Percentiles rank a stretch among this genome's conserved stretches.
These are phyloP conservation scores for Solanum chacoense DNA, from an alignment of 305 asterid genomes.

Conservation along the genomic window DNA sequence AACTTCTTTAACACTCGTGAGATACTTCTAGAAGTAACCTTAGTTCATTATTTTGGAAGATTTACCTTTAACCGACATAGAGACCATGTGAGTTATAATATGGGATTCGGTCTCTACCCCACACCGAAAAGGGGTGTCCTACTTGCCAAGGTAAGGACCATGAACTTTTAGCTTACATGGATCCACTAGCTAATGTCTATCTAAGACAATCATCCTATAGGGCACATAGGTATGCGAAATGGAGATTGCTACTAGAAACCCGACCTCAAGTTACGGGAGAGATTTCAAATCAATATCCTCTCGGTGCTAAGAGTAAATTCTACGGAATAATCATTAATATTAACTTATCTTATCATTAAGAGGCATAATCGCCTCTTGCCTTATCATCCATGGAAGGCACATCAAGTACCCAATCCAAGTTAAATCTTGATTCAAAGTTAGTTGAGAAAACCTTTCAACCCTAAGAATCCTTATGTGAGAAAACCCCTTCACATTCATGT, in stretches of 20 bases:
- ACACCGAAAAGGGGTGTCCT: neutral
- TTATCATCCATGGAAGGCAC: neutral
- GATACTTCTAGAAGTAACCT: neutral
- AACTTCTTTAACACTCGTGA: neutral
- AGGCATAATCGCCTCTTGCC: neutral
- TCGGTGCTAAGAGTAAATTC: neutral
- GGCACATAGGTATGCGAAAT: neutral
- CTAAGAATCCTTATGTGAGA: neutral
- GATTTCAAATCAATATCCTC: neutral
- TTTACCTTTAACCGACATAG: neutral
- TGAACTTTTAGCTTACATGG: neutral
- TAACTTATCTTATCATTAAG: neutral
- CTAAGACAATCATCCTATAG: neutral
- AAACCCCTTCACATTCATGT: neutral
- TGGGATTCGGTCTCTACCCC: neutral
- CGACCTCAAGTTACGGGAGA: neutral
- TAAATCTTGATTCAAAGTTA: neutral
- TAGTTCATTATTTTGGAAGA: neutral
- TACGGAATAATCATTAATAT: no score
- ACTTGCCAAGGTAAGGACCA: neutral
- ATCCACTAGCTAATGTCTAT: neutral
- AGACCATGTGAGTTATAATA: neutral
- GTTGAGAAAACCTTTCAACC: neutral
- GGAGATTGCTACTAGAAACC: neutral
- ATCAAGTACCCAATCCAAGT: neutral